Conservation (phyloP, 1,284 basidiomycete genomes). For the Heliocybe sulcata region DNA sequence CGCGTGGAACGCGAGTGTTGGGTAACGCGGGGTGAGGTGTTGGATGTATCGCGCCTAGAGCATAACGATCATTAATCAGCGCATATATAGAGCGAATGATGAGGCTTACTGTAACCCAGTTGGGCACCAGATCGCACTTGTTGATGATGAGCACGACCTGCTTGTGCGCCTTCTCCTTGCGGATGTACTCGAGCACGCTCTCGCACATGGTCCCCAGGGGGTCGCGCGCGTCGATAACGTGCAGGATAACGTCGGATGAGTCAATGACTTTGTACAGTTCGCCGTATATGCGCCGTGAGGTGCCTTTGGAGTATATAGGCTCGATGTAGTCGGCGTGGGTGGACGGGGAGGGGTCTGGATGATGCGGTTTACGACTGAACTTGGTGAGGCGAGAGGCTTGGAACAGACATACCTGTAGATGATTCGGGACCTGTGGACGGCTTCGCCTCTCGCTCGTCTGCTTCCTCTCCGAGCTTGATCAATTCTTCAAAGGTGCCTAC, state of each 20-base stretch:
- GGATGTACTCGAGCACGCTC: conserved; percentile 89
- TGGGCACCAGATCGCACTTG: conserved; percentile 98
- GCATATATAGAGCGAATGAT: conserved; percentile 9
- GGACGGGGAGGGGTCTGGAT: conserved; percentile 27
- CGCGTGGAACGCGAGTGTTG: conserved; percentile 97
- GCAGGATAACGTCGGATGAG: conserved; percentile 94
- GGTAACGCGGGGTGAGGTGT: conserved; percentile 90
- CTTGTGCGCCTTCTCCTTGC: conserved; percentile 96
- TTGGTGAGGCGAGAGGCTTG: neutral
- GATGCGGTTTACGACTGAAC: neutral
- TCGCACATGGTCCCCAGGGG: conserved; percentile 96
- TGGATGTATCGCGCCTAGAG: conserved; percentile 99
- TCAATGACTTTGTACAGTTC: conserved; percentile 99
- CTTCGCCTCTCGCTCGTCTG: conserved; percentile 33
- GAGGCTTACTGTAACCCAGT: conserved; percentile 92
- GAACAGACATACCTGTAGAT: conserved; percentile 26
- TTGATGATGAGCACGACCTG: conserved; percentile 96
- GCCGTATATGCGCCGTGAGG: conserved; percentile 92
- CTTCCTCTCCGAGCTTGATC: conserved; percentile 53
- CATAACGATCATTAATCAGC: no score
- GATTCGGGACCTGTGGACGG: conserved; percentile 25
- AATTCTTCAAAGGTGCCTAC: conserved; percentile 87
- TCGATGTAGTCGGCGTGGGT: conserved; percentile 74
- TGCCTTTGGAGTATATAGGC: conserved; percentile 89
- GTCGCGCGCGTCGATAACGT: conserved; percentile 94